Evolutionary conservation across 495 filamentous ascomycete species (phyloP), one percentile per base, ranked within the genome.

Genomic region (Penicillium goetzii): DNA sequence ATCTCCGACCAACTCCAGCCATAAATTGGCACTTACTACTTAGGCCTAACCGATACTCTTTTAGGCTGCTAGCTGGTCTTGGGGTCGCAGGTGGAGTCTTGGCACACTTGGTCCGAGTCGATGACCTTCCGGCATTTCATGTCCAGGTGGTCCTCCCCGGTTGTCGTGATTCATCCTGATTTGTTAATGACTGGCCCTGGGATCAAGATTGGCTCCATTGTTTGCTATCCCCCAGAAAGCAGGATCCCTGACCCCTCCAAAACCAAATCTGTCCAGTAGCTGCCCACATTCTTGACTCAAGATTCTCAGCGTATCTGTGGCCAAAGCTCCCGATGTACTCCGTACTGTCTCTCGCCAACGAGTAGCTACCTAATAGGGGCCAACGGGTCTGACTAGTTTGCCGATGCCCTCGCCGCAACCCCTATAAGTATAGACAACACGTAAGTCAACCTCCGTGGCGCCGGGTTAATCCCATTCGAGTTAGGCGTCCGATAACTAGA

Each of bases 371-470:
- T 4, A 26, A 26, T 49, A 49, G 45, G 50, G 51, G 51, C 8
- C 2, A 8, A 33, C 0, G 51, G 23, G 30, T 10, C 11, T 51
- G 49, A 30, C 49, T 32, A 5, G 2, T 11, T 17, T 11, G 36
- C 14, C 36, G 28, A 6, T 30, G 2, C 14, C 49, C 19, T 51
- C 11, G 23, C 3, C n/a, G 6, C 26, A 10, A 21, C 30, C 28
- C 23, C 17, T 30, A 36, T 30, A 32, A 17, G 17, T 30, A 36
- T 30, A 32, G 7, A 8, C 17, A 55, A 19, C n/a, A 23, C 47
- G 47, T 21, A 51, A 26, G 47, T 57, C 9, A 57, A 43, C 41
- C 7, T 6, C 40, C 11, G 40, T 58, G 56, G 56, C 56, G 56
- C 17, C 41, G n/a, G 26, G 19, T 34, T 14, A 47, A 7, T 11